Evolutionary conservation across 805 yeast species (phyloP).

Genomic region (Candida golubevii): DNA sequence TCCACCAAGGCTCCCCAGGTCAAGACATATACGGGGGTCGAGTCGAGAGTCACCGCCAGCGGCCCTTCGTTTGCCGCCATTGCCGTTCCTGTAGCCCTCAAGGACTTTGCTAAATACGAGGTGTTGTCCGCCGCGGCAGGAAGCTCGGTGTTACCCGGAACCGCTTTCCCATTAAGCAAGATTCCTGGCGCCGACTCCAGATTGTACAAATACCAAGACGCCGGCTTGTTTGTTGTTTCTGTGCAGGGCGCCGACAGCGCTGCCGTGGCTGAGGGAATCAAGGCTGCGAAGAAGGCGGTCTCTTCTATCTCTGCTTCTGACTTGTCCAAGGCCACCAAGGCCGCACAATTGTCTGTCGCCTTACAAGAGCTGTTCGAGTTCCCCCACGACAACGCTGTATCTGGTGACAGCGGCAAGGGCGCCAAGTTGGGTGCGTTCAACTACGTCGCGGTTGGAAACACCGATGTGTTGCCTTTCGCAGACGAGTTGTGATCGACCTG

Average conservation of each 20-base stretch:
- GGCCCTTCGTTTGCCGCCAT: slow-evolving; percentile 72
- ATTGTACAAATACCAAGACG: slow-evolving; percentile 66
- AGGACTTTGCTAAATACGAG: slow-evolving; percentile 62
- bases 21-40: slow-evolving; percentile 52
- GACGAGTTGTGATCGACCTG: slow-evolving; percentile 64
- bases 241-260: slow-evolving; percentile 58
- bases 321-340: slow-evolving; percentile 50
- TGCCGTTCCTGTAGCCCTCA: slow-evolving; percentile 70
- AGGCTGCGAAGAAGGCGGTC: slow-evolving; percentile 47
- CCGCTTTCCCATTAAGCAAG: slow-evolving; percentile 46
- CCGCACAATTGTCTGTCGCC: slow-evolving; percentile 40
- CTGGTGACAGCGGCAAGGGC: slow-evolving; percentile 31
- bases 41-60: slow-evolving; percentile 58
- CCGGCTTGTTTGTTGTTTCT: slow-evolving; percentile 72
- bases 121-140: slow-evolving; percentile 68
- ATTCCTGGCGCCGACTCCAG: slow-evolving; percentile 48
- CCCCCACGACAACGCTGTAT: slow-evolving; percentile 29
- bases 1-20: slow-evolving; percentile 41
- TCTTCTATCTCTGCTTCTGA: slow-evolving; percentile 39
- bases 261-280: slow-evolving; percentile 57
- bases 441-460: slow-evolving; percentile 88
- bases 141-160: slow-evolving; percentile 53
- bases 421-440: slow-evolving; percentile 54
- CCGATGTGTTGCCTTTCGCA: slow-evolving; percentile 78
- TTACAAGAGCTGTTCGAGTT: slow-evolving; percentile 36